Evolutionary conservation across 2,329 filamentous ascomycete species (phyloP), one percentile per base, ranked within the genome.

Genomic region (Cadophora gregata): DNA sequence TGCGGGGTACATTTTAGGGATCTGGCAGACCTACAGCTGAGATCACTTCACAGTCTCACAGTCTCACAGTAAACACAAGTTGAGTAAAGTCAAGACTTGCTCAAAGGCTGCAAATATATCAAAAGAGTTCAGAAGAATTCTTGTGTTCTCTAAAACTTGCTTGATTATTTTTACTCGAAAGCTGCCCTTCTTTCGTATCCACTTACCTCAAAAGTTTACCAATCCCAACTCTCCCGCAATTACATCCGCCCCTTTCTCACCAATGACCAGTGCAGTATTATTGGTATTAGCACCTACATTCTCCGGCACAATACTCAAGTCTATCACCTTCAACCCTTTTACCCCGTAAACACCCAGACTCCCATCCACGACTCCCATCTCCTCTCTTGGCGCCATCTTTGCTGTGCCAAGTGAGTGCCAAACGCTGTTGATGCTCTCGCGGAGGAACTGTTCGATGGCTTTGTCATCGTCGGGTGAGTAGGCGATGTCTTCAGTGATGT

Each of bases 231-330:
- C 78, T 60, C 73, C 71, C 31, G 75, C 73, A 61, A 81, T 74
- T 31, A 79, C 73, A 66, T 75, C 75, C 48, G 78, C 78, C 9
- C 77, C 78, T 70, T 76, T 77, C 67, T 79, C 78, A 2, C 78
- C 78, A 47, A 79, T 73, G 29, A 77, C 74, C 62, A 81, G 72
- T 1, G 80, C 79, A 3, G 79, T 81, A 21, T 80, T 80, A 27
- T 79, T 78, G 1, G 80, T 81, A 50, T 82, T 81, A 0, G 77
- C 80, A 14, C 77, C 80, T 2, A 82, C 79, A 59, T 81, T 81
- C 66, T 78, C 73, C 0, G 80, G 80, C 73, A 77, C 59, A 29
- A 70, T 67, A 55, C 71, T 72, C 64, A 82, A 59, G 74, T 82
- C 81, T 6, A 78, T 78, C 62, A 82, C 65, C 72, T 81, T 81